Conservation (phyloP, 2,329 filamentous ascomycete species). For the Sporothrix humicola region DNA sequence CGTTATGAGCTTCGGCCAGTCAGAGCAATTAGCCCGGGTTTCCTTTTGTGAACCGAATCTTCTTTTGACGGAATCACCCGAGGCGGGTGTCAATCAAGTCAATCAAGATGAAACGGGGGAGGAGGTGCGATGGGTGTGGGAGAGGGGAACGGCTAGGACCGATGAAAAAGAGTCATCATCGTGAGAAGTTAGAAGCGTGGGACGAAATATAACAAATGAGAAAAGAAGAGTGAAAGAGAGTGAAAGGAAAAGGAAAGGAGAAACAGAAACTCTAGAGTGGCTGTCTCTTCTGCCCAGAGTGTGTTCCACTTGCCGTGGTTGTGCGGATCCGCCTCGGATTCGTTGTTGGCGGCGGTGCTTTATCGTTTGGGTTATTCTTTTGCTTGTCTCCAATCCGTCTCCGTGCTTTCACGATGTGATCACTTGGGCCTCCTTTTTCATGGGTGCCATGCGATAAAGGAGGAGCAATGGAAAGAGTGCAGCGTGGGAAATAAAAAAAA, state of each 20-base stretch:
- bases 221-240: background rate
- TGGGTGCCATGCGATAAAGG: background rate
- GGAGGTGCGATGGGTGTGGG: background rate
- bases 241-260: background rate
- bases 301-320: conserved; percentile 21
- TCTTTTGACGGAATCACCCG: background rate
- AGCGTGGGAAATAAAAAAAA: background rate
- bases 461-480: background rate
- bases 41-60: background rate
- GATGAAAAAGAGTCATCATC: background rate
- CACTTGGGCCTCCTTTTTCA: conserved; percentile 13
- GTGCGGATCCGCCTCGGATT: conserved; percentile 18
- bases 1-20: background rate
- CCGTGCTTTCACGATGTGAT: conserved; percentile 8
- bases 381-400: background rate
- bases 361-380: background rate
- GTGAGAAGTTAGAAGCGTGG: background rate
- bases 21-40: background rate
- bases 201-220: background rate
- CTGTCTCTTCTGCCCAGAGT: background rate
- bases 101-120: conserved; percentile 23
- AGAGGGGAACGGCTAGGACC: background rate
- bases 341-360: conserved; percentile 5
- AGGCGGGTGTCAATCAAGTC: background rate
- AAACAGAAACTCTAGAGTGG: background rate